phyloP scores from a whole-genome alignment of 352 stramenopile genomes.

The Plasmopara viticola region DNA sequence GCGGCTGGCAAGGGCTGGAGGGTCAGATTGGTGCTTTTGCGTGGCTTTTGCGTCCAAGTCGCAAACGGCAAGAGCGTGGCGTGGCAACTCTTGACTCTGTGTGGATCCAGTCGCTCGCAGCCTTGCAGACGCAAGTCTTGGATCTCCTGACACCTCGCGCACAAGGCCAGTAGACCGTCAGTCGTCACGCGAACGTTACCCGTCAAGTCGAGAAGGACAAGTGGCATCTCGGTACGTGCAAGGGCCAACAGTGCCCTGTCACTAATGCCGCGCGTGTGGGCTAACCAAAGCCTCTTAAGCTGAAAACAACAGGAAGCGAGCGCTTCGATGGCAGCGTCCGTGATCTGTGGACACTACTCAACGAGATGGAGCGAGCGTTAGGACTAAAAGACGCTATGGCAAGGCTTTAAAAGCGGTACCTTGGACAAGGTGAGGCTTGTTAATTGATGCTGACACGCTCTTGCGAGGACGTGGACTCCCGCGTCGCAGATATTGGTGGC shows the following conservation, averaged over 20 bases:
- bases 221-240: conserved; percentile 33
- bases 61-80: conserved; percentile 38
- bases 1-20: conserved; percentile 26
- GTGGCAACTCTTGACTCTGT: conserved; percentile 30
- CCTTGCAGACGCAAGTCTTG: conserved; percentile 55
- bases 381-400: no score
- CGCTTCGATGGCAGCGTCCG: conserved; percentile 41
- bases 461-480: conserved; percentile 48
- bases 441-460: conserved; percentile 29
- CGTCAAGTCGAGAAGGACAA: conserved; percentile 44
- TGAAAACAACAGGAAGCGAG: conserved; percentile 39
- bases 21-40: not conserved
- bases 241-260: conserved; percentile 41
- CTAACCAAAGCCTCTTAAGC: conserved; percentile 32
- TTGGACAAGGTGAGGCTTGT: conserved; percentile 57
- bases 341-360: conserved; percentile 39
- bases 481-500: conserved; percentile 55
- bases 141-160: conserved; percentile 34
- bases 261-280: conserved; percentile 37
- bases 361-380: not conserved
- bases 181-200: conserved; percentile 61
- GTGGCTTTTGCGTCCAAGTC: not conserved
- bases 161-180: conserved; percentile 32
- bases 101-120: conserved; percentile 49
- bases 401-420: conserved; percentile 11